Evolutionary conservation across 1,139 yeast species (phyloP), one percentile per base, ranked within the genome.

Genomic region (Scheffersomyces cryptocercus): DNA sequence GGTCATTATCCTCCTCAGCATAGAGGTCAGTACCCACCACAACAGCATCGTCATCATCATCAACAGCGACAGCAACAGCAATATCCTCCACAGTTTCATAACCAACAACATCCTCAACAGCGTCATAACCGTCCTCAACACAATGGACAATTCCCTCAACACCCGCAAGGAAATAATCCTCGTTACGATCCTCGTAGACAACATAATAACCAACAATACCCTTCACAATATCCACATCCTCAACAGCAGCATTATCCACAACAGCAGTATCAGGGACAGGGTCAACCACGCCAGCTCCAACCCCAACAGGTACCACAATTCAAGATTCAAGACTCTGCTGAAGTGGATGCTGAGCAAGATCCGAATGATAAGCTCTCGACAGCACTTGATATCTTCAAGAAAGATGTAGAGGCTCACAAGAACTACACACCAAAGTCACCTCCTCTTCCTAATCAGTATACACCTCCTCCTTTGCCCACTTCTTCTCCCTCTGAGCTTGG

Each of bases 321-420:
- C n/a, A 31, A 31, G 20, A n/a, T 31, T 11, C 35, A 31, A 20
- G 12, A 15, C n/a, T 31, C 20, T 31, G 20, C 11, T 8, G 35
- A 31, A 31, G 35, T 31, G 5, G 35, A 31, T 14, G 35, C 20
- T 5, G 35, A 31, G 20, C 15, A 31, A 20, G 11, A 31, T 31
- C 10, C 20, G 5, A n/a, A 11, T 5, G 35, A 56, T 33, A 53
- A 67, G 40, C 54, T 70, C 34, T 61, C 70, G 1, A 46, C 58
- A 3, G 69, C 70, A 4, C 62, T 71, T 38, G 61, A 60, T 34
- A 67, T 56, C 5, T 62, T 70, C 44, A 66, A 56, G 39, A 50
- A 58, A 30, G 77, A 71, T 39, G 53, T 67, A 8, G 59, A 60
- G 28, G 54, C 48, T 31, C 64, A 60, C 38, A 64, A 59, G 40